Evolutionary conservation across 305 asterid genomes (phyloP).

Genomic region (Solanum hybrid): DNA sequence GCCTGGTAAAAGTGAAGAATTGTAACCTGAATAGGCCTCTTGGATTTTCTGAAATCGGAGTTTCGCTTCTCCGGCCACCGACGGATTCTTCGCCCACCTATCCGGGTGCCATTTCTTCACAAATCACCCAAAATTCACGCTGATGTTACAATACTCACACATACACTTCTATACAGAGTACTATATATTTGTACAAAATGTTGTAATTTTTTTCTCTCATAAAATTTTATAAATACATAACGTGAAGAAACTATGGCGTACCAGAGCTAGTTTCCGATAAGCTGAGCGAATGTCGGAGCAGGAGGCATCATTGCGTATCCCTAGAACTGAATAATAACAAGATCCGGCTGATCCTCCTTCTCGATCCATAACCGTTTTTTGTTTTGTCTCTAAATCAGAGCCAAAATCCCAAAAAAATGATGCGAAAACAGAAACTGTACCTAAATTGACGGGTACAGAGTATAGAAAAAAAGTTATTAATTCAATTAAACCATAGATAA

Average conservation of each 20-base stretch:
- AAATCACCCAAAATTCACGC: neutral
- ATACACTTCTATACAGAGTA: neutral
- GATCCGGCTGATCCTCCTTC: conserved; percentile 51
- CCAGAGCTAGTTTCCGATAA: conserved; percentile 79
- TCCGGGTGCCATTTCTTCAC: conserved; percentile 90
- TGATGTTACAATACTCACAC: neutral
- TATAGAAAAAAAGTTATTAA: neutral
- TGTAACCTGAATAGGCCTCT: conserved; percentile 70
- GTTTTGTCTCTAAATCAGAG: neutral
- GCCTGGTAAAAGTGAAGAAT: neutral
- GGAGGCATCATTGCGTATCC: conserved; percentile 72
- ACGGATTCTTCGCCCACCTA: conserved; percentile 58
- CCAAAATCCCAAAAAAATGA: neutral
- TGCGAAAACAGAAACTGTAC: neutral
- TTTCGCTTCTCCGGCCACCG: conserved; percentile 72
- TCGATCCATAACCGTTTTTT: conserved; percentile 36
- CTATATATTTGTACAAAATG: neutral
- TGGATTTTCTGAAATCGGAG: conserved; percentile 75
- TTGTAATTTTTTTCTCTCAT: neutral
- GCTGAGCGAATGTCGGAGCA: conserved; percentile 74
- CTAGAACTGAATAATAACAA: conserved; percentile 69
- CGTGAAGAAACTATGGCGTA: conserved; percentile 4
- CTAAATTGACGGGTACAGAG: conserved; percentile 2
- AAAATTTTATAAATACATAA: neutral
- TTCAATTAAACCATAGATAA: neutral